phyloP scores from a whole-genome alignment of 345 rosid genomes.

The Passiflora organensis region DNA sequence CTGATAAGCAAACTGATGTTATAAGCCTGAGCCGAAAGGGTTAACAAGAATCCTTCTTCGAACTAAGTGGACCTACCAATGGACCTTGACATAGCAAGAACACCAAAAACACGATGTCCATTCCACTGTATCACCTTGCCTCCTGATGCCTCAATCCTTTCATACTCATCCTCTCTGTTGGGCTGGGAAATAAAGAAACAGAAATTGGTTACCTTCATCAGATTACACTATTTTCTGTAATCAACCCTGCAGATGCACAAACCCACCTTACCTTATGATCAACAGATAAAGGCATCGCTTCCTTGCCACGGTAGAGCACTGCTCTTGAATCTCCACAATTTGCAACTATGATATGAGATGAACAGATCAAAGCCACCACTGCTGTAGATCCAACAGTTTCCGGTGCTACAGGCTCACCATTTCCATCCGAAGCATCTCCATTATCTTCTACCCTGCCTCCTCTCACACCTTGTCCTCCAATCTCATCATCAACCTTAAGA shows the following conservation, averaged over 20 bases:
- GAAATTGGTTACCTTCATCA: too few relatives aligned
- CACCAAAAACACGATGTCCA: slow-evolving; percentile 29
- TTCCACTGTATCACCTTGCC: slow-evolving; percentile 21
- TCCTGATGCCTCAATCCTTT: slow-evolving; percentile 28
- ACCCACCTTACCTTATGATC: slow-evolving; percentile 26
- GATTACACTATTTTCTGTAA: too few relatives aligned
- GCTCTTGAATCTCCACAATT: slow-evolving; percentile 30
- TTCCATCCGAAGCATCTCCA: slow-evolving; percentile 26
- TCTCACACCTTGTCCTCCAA: slow-evolving; percentile 22
- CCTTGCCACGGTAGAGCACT: slow-evolving; percentile 28
- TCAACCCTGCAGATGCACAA: too few relatives aligned
- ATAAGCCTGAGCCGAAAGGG: too few relatives aligned
- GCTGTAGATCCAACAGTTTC: slow-evolving; percentile 31
- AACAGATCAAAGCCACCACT: slow-evolving; percentile 26
- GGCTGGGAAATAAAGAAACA: slow-evolving; percentile 16
- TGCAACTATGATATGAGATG: slow-evolving; percentile 27
- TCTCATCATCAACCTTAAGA: slow-evolving; percentile 25
- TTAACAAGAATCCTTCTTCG: not conserved
- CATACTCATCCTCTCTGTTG: slow-evolving; percentile 23
- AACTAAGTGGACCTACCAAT: slow-evolving; percentile 16
- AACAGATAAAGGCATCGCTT: slow-evolving; percentile 18
- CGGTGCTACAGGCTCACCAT: slow-evolving; percentile 18
- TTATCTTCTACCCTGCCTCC: slow-evolving; percentile 20
- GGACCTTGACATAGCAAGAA: slow-evolving; percentile 25
- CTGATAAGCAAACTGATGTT: too few relatives aligned